These are phyloP conservation scores for Diphasiastrum complanatum DNA, from an alignment of 83 land plant genomes.

Conservation along the genomic window DNA sequence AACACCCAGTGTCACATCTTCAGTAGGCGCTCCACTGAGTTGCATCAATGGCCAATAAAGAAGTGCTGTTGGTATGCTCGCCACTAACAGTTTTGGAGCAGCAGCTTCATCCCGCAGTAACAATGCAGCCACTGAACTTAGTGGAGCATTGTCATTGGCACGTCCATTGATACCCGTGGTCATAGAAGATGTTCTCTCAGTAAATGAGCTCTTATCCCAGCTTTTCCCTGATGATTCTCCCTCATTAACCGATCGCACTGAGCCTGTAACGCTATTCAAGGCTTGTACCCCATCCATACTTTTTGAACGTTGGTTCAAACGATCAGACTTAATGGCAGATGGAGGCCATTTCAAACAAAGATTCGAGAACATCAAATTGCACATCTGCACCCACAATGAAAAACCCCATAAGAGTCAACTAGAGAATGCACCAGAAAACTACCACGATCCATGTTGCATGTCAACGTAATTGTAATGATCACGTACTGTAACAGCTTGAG, in stretches of 20 bases:
- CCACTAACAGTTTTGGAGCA: slow-evolving; percentile 77
- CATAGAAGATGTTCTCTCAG: no score
- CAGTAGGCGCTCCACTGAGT: slow-evolving; percentile 91
- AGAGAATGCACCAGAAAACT: no score
- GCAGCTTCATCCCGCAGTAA: slow-evolving; percentile 74
- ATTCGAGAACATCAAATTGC: slow-evolving; percentile 85
- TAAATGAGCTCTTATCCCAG: no score
- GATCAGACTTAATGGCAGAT: slow-evolving; percentile 17
- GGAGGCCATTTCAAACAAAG: slow-evolving; percentile 60
- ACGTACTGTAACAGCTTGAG: no score
- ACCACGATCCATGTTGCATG: no score
- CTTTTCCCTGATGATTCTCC: no score
- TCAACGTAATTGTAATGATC: no score
- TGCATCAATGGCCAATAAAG: slow-evolving; percentile 97
- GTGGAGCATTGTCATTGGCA: slow-evolving; percentile 20
- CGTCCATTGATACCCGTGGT: slow-evolving; percentile 9
- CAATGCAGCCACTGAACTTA: slow-evolving; percentile 78
- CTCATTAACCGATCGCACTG: no score
- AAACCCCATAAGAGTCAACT: background rate
- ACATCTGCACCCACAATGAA: slow-evolving; percentile 60
- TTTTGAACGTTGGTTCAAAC: no score
- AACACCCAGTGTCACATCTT: slow-evolving; percentile 83
- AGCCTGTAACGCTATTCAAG: no score
- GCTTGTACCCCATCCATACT: no score
- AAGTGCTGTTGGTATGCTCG: slow-evolving; percentile 69